Evolutionary conservation across 805 yeast genomes (phyloP).

Genomic region (Soucietia sequanensis): DNA sequence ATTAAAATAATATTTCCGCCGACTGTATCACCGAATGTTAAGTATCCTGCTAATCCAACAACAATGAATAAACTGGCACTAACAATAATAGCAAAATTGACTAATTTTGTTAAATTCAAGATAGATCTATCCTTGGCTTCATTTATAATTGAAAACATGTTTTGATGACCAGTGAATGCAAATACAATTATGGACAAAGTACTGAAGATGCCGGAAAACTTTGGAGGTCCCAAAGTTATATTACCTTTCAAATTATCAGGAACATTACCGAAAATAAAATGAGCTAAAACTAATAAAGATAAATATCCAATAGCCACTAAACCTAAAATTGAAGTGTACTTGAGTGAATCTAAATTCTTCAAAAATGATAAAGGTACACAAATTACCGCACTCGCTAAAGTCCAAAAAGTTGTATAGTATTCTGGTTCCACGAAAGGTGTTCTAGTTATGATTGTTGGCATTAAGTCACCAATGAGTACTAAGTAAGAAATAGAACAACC

Average conservation of each 20-base stretch:
- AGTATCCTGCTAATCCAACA: constrained; percentile 81
- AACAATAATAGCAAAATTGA: constrained; percentile 50
- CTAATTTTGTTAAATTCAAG: constrained; percentile 37
- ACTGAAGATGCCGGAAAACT: constrained; percentile 48
- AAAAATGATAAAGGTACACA: constrained; percentile 69
- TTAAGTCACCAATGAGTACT: constrained; percentile 67
- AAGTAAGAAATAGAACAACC: constrained; percentile 69
- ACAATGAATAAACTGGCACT: constrained; percentile 63
- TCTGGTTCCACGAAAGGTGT: constrained; percentile 18
- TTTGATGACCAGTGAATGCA: constrained; percentile 95
- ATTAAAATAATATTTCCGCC: constrained; percentile 76
- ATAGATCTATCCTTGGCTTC: constrained; percentile 64
- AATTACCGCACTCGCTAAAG: constrained; percentile 43
- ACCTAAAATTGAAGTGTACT: constrained; percentile 83
- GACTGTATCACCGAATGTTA: constrained; percentile 81
- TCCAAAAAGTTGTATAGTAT: constrained; percentile 55
- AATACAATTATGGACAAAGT: constrained; percentile 90
- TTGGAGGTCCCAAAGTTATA: constrained; percentile 38
- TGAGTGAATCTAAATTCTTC: constrained; percentile 74
- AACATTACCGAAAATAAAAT: constrained; percentile 60
- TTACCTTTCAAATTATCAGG: constrained; percentile 27
- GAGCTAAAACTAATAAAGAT: constrained; percentile 69
- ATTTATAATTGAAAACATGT: constrained; percentile 85
- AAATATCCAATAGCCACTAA: constrained; percentile 77
- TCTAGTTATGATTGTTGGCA: constrained; percentile 53